A percentile compares a stretch with the other conserved stretches of the same genome.
phyloP scores from a whole-genome alignment of 2,329 filamentous ascomycete genomes.

The Colletotrichum phormii region DNA sequence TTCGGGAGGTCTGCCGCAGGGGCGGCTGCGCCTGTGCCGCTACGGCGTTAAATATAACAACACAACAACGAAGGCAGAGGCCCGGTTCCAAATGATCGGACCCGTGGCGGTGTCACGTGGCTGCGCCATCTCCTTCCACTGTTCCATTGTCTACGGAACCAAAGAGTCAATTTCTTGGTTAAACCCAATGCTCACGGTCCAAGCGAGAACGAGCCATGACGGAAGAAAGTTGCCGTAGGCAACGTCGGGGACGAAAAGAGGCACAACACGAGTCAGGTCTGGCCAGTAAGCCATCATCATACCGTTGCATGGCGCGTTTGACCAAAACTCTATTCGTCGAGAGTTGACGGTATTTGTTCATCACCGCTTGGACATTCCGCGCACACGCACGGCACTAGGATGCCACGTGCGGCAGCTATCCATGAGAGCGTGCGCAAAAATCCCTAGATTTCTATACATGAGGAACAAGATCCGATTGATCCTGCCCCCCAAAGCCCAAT shows the following conservation, averaged over 20 bases:
- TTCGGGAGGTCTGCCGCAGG: too few species aligned
- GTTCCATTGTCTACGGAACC: not conserved
- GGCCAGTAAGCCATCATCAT: not conserved
- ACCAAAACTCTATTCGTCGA: constrained; percentile 20
- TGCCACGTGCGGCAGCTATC: constrained; percentile 17
- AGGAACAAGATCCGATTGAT: not conserved
- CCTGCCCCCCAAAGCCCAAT: not conserved
- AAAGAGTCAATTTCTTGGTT: not conserved
- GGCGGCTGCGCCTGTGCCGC: too few species aligned
- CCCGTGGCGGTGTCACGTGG: not conserved
- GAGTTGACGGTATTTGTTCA: not conserved
- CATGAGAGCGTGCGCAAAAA: not conserved
- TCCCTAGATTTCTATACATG: constrained; percentile 6
- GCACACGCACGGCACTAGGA: not conserved
- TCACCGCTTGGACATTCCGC: constrained; percentile 20
- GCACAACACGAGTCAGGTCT: constrained; percentile 5
- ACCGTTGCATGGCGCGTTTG: constrained; percentile 31
- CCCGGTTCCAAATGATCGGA: not conserved
- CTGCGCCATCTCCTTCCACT: not conserved
- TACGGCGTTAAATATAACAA: too few species aligned
- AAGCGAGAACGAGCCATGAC: not conserved
- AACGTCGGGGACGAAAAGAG: not conserved
- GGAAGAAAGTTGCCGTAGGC: not conserved
- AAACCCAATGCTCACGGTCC: not conserved
- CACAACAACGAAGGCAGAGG: not conserved